A percentile compares a stretch with the other conserved stretches of the same genome.
These are phyloP conservation scores for Botrytis sinoallii DNA, from an alignment of 2,329 filamentous ascomycete species.

Conservation along the genomic window DNA sequence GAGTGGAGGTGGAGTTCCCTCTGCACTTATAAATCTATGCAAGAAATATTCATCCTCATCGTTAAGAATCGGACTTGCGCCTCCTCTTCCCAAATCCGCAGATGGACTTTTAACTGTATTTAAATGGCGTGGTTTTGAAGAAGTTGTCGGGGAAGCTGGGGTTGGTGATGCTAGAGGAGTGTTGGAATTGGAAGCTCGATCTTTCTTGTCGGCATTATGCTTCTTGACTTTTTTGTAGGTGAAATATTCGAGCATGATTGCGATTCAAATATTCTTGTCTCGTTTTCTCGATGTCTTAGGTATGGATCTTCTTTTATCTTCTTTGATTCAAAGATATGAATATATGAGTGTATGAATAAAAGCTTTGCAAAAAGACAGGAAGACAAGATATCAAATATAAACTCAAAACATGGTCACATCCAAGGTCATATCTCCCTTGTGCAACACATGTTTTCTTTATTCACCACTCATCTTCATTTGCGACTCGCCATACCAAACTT, in stretches of 20 bases:
- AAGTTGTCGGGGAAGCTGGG: neutral
- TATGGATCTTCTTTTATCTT: neutral
- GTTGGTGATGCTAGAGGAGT: slow-evolving; percentile 15
- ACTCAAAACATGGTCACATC: slow-evolving; percentile 1
- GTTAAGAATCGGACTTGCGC: slow-evolving; percentile 47
- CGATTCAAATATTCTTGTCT: slow-evolving; percentile 10
- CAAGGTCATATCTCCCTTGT: neutral
- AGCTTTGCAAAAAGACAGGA: neutral
- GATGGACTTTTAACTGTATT: slow-evolving; percentile 19
- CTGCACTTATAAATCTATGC: slow-evolving; percentile 50
- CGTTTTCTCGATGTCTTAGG: neutral
- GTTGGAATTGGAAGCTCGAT: slow-evolving; percentile 13
- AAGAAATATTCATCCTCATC: slow-evolving; percentile 59
- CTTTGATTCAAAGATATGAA: neutral
- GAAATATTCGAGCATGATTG: slow-evolving; percentile 60
- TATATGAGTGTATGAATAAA: neutral
- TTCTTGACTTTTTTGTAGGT: slow-evolving; percentile 62
- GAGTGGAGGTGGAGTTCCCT: slow-evolving; percentile 50
- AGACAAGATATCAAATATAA: neutral
- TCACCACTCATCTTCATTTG: neutral
- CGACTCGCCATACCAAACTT: neutral
- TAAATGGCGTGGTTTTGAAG: slow-evolving; percentile 6
- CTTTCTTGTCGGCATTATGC: slow-evolving; percentile 49
- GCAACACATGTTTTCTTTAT: slow-evolving; percentile 11
- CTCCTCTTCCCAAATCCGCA: neutral